These are phyloP conservation scores for Chenopodium formosanum DNA, from an alignment of 148 eudicot species.

Conservation along the genomic window DNA sequence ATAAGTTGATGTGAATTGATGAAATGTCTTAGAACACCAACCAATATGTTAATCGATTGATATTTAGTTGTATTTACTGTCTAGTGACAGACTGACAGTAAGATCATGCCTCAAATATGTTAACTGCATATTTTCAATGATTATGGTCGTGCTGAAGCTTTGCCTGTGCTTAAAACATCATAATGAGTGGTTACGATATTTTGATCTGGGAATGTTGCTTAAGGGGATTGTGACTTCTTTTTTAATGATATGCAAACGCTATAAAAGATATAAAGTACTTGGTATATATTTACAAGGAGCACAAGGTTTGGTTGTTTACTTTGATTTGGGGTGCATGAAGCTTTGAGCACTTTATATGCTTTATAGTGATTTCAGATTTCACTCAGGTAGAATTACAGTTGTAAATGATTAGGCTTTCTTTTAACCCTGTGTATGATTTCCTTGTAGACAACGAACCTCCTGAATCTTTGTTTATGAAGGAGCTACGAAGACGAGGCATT, in stretches of 20 bases:
- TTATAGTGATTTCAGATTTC: background rate
- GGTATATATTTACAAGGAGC: background rate
- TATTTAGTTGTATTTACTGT: background rate
- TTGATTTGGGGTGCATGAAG: background rate
- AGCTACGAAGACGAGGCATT: constrained; percentile 79
- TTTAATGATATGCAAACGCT: too few relatives aligned
- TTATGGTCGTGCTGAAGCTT: too few relatives aligned
- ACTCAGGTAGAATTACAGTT: background rate
- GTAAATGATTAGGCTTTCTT: background rate
- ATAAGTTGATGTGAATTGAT: background rate
- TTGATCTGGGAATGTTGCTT: background rate
- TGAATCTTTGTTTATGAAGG: constrained; percentile 95
- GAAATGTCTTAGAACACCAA: background rate
- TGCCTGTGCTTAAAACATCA: too few relatives aligned
- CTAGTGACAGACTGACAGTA: background rate
- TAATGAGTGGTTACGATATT: background rate
- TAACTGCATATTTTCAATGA: too few relatives aligned
- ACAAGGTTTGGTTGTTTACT: background rate
- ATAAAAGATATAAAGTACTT: too few relatives aligned
- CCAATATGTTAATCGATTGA: background rate
- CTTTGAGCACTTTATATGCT: background rate
- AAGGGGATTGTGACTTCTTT: too few relatives aligned
- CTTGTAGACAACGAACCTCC: constrained; percentile 90
- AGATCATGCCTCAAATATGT: background rate
- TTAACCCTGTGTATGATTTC: constrained; percentile 1